phyloP scores from a whole-genome alignment of 2,329 filamentous ascomycete genomes.

The Pseudogymnoascus sp. region DNA sequence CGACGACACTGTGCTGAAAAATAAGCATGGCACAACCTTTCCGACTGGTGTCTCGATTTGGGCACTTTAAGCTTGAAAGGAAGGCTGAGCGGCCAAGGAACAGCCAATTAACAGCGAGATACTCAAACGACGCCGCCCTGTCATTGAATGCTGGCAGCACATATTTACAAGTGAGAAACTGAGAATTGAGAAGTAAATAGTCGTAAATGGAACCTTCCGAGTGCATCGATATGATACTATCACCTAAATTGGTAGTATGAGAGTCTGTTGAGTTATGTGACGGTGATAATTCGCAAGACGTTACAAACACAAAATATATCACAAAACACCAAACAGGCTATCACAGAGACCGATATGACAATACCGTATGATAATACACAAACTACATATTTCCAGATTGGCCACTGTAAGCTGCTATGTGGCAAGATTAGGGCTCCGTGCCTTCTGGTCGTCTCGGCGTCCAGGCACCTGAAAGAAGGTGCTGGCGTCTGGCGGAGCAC shows the following conservation, averaged over 20 bases:
- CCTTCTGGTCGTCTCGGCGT: not conserved
- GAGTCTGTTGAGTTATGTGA: not conserved
- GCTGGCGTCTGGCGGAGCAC: not conserved
- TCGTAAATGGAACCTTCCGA: not conserved
- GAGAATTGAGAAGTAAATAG: too few species aligned
- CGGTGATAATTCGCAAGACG: not conserved
- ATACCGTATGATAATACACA: not conserved
- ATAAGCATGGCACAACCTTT: not conserved
- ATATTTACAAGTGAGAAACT: not conserved
- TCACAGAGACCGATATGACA: not conserved
- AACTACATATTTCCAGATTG: not conserved
- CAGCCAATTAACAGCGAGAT: not conserved
- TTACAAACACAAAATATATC: not conserved
- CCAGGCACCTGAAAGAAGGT: not conserved
- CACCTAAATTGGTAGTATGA: not conserved
- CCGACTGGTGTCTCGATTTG: not conserved
- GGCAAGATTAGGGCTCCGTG: not conserved
- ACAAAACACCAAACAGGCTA: not conserved
- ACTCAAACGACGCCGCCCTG: not conserved
- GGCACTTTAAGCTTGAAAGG: not conserved
- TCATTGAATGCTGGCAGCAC: not conserved
- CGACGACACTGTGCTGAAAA: not conserved
- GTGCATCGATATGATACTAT: not conserved
- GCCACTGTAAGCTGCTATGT: not conserved
- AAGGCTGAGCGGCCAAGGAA: not conserved